Evolutionary conservation across 2,329 filamentous ascomycete species (phyloP).

Genomic region (Microdochium trichocladiopsis): DNA sequence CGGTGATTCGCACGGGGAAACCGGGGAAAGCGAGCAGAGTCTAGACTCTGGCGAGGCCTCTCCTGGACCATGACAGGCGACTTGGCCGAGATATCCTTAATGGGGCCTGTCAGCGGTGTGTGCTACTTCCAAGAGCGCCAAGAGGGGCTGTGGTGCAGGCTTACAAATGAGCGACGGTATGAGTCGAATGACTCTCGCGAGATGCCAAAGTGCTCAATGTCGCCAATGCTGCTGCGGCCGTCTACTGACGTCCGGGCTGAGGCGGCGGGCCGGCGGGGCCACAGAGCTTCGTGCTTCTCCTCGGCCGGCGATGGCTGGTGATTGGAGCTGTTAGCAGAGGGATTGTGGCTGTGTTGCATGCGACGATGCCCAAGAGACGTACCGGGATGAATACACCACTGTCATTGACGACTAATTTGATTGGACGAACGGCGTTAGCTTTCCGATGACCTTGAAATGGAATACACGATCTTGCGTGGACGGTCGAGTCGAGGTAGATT

Average conservation of each 20-base stretch:
- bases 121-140: neutral
- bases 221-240: conserved; percentile 54
- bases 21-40: conserved; percentile 61
- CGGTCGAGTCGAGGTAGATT: too few relatives aligned
- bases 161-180: conserved; percentile 89
- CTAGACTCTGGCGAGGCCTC: conserved; percentile 67
- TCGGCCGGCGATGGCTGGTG: conserved; percentile 78
- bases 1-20: conserved; percentile 32
- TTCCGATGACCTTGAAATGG: conserved; percentile 16
- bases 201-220: conserved; percentile 91
- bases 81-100: conserved; percentile 78
- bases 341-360: conserved; percentile 4
- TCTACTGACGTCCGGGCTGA: conserved; percentile 48
- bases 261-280: conserved; percentile 47
- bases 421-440: conserved; percentile 5
- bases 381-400: conserved; percentile 92
- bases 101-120: conserved; percentile 1
- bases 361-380: conserved; percentile 25
- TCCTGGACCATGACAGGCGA: conserved; percentile 64
- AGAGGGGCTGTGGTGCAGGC: conserved; percentile 21
- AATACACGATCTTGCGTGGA: conserved; percentile 3
- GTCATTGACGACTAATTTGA: conserved; percentile 81
- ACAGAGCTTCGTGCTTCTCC: conserved; percentile 61
- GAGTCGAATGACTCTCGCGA: conserved; percentile 96
- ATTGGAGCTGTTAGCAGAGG: conserved; percentile 16